Conservation (phyloP, 176 grass and related monocot species). For the Musa itinerans region DNA sequence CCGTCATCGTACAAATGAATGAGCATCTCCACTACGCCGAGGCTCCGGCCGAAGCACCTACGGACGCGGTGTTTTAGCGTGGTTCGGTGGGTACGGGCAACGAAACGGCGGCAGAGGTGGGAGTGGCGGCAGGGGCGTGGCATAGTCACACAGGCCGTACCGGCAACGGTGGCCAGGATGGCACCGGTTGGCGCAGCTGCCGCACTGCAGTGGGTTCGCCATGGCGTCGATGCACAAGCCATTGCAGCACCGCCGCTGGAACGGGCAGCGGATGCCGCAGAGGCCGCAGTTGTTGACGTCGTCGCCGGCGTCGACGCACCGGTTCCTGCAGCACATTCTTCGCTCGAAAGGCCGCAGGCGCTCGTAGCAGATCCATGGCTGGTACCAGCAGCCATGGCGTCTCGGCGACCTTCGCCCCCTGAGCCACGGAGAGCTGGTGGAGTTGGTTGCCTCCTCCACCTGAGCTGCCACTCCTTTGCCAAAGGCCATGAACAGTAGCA, state of each 20-base stretch:
- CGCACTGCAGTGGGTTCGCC: neutral
- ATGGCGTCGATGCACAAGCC: slow-evolving; percentile 1
- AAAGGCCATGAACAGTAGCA: neutral
- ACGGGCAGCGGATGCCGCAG: slow-evolving; percentile 15
- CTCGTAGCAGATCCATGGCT: neutral
- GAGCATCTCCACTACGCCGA: no score
- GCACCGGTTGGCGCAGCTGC: slow-evolving; percentile 3
- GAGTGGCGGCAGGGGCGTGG: neutral
- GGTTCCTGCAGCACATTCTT: neutral
- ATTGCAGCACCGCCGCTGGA: slow-evolving; percentile 11
- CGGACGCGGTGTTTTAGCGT: neutral
- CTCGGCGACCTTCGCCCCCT: no score
- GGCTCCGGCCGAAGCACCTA: no score
- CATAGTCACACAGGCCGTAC: neutral
- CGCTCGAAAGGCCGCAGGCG: neutral
- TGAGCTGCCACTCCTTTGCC: no score
- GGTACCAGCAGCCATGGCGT: no score
- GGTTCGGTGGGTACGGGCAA: neutral
- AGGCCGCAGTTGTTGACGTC: slow-evolving; percentile 13
- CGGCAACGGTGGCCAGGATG: neutral
- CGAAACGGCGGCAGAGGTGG: neutral
- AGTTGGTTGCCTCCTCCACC: no score
- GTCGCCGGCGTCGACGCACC: neutral
- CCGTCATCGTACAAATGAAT: no score
- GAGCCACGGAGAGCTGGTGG: no score